Evolutionary conservation across 2,329 filamentous ascomycete genomes (phyloP).

Genomic region (Diaporthe velutina): DNA sequence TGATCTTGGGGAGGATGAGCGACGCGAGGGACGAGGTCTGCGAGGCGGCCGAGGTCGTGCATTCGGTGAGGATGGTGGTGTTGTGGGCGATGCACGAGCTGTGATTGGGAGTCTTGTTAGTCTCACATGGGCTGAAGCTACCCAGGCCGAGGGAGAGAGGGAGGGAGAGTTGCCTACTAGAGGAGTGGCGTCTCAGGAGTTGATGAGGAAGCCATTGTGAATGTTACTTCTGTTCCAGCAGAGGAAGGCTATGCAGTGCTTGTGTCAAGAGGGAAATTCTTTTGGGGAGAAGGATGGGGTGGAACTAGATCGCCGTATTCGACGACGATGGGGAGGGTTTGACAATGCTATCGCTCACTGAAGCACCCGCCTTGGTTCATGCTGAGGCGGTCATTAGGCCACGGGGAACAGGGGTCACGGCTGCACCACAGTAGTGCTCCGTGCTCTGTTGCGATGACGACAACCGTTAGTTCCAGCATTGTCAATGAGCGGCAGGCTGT

Average conservation of each 20-base stretch:
- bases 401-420: constrained; percentile 12
- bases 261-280: neutral
- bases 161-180: constrained; percentile 68
- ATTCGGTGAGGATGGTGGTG: constrained; percentile 92
- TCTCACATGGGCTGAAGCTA: constrained; percentile 31
- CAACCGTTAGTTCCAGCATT: constrained; percentile 6
- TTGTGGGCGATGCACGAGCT: constrained; percentile 96
- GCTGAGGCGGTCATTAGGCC: constrained; percentile 19
- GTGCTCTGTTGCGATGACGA: constrained; percentile 18
- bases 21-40: constrained; percentile 90
- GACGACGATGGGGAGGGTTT: neutral
- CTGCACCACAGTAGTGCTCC: neutral
- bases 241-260: neutral
- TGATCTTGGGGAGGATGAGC: constrained; percentile 94
- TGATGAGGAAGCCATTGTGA: constrained; percentile 78
- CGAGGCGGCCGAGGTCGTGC: constrained; percentile 86
- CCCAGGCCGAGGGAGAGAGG: neutral
- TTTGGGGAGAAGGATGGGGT: neutral
- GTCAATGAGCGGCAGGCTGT: constrained; percentile 21
- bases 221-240: neutral
- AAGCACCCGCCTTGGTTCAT: neutral
- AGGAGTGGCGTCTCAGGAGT: constrained; percentile 76
- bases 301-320: neutral
- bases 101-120: constrained; percentile 40
- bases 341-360: neutral